Evolutionary conservation across 1,284 basidiomycete species (phyloP).

Genomic region (Mycena sp.): DNA sequence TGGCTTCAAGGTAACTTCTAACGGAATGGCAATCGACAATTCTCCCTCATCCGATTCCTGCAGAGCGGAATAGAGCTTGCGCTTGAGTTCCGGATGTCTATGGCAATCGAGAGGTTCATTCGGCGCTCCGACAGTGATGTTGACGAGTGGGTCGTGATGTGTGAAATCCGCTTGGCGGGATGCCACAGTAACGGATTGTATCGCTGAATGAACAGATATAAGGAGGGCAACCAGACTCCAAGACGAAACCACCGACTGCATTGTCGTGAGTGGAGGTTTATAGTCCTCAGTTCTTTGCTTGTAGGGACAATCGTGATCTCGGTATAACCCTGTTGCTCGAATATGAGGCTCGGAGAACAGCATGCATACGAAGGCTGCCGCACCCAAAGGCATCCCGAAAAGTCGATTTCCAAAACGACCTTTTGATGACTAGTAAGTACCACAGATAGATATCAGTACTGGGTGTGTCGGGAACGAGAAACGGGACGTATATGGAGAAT

Average conservation of each 20-base stretch:
- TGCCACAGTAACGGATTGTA: conserved; percentile 78
- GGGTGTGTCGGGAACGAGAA: conserved; percentile 31
- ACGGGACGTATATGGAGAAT: conserved; percentile 83
- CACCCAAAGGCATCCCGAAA: conserved; percentile 83
- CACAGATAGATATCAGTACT: conserved; percentile 57
- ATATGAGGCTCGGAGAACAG: conserved; percentile 9
- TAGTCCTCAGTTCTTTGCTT: conserved; percentile 76
- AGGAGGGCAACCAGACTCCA: conserved; percentile 22
- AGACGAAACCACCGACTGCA: conserved; percentile 65
- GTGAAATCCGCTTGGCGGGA: conserved; percentile 78
- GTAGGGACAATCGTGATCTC: conserved; percentile 89
- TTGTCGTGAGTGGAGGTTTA: conserved; percentile 88
- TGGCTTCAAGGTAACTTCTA: conserved; percentile 77
- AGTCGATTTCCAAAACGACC: conserved; percentile 90
- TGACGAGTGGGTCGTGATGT: conserved; percentile 80
- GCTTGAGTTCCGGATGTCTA: conserved; percentile 93
- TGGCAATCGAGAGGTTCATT: conserved; percentile 84
- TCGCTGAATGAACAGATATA: conserved; percentile 55
- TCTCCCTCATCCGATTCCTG: conserved; percentile 95
- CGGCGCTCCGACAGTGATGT: conserved; percentile 66
- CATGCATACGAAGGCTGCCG: conserved; percentile 31
- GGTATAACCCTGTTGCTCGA: conserved; percentile 78
- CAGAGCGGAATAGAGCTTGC: conserved; percentile 89
- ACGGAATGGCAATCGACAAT: conserved; percentile 89
- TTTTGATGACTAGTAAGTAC: conserved; percentile 92